A percentile compares a stretch with the other conserved stretches of the same genome.
These are phyloP conservation scores for Helotiales sp. DNA, from an alignment of 2,329 filamentous ascomycete species.

Conservation along the genomic window DNA sequence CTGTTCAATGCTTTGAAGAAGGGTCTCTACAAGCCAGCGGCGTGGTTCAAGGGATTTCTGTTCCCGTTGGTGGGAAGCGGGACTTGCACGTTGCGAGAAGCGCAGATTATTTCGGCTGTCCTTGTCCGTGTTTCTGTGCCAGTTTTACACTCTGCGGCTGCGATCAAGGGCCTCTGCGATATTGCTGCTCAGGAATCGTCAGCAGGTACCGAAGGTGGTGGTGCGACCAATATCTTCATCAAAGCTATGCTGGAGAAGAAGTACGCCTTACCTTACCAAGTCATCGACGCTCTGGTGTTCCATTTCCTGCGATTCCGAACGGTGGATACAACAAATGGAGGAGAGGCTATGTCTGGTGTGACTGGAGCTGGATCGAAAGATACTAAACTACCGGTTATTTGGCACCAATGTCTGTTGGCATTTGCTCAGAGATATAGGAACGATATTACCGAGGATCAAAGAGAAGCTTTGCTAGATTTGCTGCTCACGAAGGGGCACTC, in stretches of 20 bases:
- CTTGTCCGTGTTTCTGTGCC: constrained; percentile 85
- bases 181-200: constrained; percentile 90
- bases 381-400: constrained; percentile 84
- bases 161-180: constrained; percentile 89
- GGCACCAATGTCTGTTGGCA: constrained; percentile 91
- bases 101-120: constrained; percentile 87
- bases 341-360: constrained; percentile 59
- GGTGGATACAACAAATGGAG: constrained; percentile 60
- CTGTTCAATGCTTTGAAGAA: constrained; percentile 95
- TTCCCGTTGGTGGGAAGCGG: constrained; percentile 87
- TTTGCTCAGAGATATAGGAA: constrained; percentile 96
- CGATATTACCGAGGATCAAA: constrained; percentile 93
- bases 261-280: constrained; percentile 93
- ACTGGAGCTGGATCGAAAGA: constrained; percentile 53
- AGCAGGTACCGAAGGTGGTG: constrained; percentile 81
- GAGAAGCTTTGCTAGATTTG: constrained; percentile 88
- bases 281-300: constrained; percentile 92
- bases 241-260: constrained; percentile 93
- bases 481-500: constrained; percentile 84
- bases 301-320: constrained; percentile 91
- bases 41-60: constrained; percentile 95
- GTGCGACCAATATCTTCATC: constrained; percentile 94
- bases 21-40: constrained; percentile 87
- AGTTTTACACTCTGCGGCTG: constrained; percentile 89
- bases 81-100: constrained; percentile 90